Percentiles rank a stretch among this genome's conserved stretches.
These are phyloP conservation scores for Acephala macrosclerotiorum DNA, from an alignment of 2,329 filamentous ascomycete species.

Conservation along the genomic window DNA sequence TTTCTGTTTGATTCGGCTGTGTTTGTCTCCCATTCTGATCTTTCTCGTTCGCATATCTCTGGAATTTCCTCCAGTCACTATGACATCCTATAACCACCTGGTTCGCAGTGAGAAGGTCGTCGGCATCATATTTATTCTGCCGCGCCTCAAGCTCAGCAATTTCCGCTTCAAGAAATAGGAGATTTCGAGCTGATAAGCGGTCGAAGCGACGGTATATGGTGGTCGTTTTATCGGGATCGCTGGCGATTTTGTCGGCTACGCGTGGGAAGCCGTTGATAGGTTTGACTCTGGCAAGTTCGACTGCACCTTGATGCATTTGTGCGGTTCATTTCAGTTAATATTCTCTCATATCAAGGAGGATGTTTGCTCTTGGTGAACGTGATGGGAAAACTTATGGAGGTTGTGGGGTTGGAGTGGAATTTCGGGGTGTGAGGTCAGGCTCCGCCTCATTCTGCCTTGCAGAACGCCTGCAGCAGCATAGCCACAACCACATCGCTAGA, in stretches of 20 bases:
- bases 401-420: too few relatives aligned
- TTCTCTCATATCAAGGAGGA: too few relatives aligned
- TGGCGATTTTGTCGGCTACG: slow-evolving; percentile 17
- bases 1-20: slow-evolving; percentile 13
- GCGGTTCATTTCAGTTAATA: too few relatives aligned
- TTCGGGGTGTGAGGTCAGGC: too few relatives aligned
- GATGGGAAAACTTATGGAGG: too few relatives aligned
- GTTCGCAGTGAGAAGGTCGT: slow-evolving; percentile 7
- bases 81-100: slow-evolving; percentile 13
- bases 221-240: slow-evolving; percentile 21
- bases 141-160: slow-evolving; percentile 27
- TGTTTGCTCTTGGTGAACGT: too few relatives aligned
- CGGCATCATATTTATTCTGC: slow-evolving; percentile 25
- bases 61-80: slow-evolving; percentile 26
- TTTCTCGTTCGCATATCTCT: slow-evolving; percentile 12
- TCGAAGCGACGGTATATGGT: slow-evolving; percentile 30
- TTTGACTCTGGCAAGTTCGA: neutral
- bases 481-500: too few relatives aligned
- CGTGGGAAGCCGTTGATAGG: slow-evolving; percentile 16
- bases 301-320: neutral
- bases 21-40: neutral
- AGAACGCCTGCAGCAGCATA: too few relatives aligned
- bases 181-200: slow-evolving; percentile 28
- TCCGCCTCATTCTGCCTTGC: too few relatives aligned
- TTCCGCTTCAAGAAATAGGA: slow-evolving; percentile 28